A percentile compares a stretch with the other conserved stretches of the same genome.
These are phyloP conservation scores for Pseudocohnilembus persalinus DNA, from an alignment of 169 alveolate genomes.

Conservation along the genomic window DNA sequence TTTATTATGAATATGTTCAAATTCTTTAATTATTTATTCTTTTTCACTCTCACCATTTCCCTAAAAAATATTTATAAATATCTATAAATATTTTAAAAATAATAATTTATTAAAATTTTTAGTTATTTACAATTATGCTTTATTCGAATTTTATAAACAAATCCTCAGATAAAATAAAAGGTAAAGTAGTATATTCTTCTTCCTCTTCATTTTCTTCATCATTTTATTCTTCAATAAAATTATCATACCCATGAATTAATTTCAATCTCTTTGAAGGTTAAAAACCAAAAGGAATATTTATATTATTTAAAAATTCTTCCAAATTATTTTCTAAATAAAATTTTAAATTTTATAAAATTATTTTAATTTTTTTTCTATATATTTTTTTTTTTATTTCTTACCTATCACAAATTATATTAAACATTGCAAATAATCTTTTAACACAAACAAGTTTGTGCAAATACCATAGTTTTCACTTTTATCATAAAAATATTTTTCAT, in stretches of 20 bases:
- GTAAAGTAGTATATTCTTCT: conserved; percentile 12
- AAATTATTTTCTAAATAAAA: neutral
- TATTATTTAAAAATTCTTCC: conserved; percentile 15
- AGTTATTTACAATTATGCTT: neutral
- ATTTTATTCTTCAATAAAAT: conserved; percentile 5
- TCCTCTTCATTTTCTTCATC: neutral
- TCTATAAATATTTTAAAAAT: no score
- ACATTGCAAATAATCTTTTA: conserved; percentile 6
- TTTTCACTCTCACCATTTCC: conserved; percentile 27
- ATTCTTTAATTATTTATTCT: conserved; percentile 27
- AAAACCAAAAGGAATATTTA: conserved; percentile 12
- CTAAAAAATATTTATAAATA: neutral
- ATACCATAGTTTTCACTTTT: conserved; percentile 24
- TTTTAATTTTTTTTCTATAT: neutral
- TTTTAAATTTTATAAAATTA: neutral
- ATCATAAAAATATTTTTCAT: conserved; percentile 4
- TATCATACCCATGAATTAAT: conserved; percentile 27
- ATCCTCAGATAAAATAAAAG: conserved; percentile 24
- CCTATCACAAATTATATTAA: conserved; percentile 9
- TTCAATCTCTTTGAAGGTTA: conserved; percentile 17
- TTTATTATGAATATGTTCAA: conserved; percentile 37
- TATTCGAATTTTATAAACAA: conserved; percentile 21
- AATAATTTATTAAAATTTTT: neutral
- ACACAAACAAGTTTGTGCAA: conserved; percentile 2
- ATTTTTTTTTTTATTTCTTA: neutral